phyloP scores from a whole-genome alignment of 768 basidiomycete species.

The Trichaptum fuscoviolaceum region DNA sequence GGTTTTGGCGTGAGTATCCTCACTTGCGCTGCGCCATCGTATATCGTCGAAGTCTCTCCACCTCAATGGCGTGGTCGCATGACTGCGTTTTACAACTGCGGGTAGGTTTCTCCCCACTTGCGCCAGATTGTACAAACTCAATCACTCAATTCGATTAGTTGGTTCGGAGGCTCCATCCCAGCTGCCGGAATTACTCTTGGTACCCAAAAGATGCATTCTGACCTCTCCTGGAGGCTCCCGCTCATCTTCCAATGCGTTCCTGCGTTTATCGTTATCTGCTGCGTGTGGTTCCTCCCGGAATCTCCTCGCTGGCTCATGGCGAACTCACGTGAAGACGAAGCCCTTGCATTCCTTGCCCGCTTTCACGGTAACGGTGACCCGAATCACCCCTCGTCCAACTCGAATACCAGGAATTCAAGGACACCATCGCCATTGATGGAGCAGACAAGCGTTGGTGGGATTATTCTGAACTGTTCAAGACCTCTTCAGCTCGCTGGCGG shows the following conservation, averaged over 20 bases:
- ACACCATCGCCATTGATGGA: conserved; percentile 42
- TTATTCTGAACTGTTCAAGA: conserved; percentile 45
- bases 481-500: conserved; percentile 40
- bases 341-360: conserved; percentile 40
- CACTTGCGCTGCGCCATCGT: conserved; percentile 30
- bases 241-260: conserved; percentile 49
- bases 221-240: conserved; percentile 48
- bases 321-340: conserved; percentile 43
- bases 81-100: conserved; percentile 41
- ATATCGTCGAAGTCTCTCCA: conserved; percentile 55
- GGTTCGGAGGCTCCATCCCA: conserved; percentile 16
- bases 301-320: conserved; percentile 53
- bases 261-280: conserved; percentile 28
- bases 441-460: conserved; percentile 56
- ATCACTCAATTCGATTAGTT: conserved; percentile 1
- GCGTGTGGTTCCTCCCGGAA: conserved; percentile 31
- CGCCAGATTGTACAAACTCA: background rate
- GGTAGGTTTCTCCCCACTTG: background rate
- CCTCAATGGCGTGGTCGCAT: conserved; percentile 52
- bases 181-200: conserved; percentile 19
- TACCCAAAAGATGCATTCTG: conserved; percentile 26
- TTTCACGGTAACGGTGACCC: conserved; percentile 50
- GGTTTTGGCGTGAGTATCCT: conserved; percentile 45
- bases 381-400: conserved; percentile 44
- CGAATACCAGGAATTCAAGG: conserved; percentile 49